Conservation (phyloP, 2,329 filamentous ascomycete genomes). For the Epichloe amarillans region DNA sequence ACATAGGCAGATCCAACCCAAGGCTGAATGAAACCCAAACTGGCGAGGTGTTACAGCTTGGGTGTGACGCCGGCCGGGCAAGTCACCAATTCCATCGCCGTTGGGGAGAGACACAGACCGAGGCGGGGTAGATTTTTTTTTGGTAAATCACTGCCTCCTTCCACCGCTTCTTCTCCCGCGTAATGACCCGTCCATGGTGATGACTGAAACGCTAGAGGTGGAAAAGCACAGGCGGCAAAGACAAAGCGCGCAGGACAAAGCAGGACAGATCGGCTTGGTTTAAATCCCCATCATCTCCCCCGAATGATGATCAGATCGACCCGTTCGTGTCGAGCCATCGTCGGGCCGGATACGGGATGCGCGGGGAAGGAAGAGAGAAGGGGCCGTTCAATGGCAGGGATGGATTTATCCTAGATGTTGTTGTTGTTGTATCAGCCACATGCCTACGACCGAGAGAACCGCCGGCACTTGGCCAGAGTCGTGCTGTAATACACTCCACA, state of each 20-base stretch:
- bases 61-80: slow-evolving; percentile 41
- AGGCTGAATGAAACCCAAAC: no score
- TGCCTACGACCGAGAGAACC: background rate
- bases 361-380: background rate
- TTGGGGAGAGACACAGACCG: no score
- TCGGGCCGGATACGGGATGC: background rate
- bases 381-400: background rate
- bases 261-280: background rate
- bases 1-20: slow-evolving; percentile 39
- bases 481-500: no score
- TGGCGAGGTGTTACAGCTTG: no score
- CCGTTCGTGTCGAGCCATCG: background rate
- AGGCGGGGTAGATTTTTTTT: slow-evolving; percentile 34
- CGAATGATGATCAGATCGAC: background rate
- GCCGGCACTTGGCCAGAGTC: background rate
- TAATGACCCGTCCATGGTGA: no score
- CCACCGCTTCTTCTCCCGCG: no score
- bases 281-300: background rate
- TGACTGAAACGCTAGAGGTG: no score
- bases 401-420: no score
- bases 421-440: background rate
- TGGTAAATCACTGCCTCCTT: background rate
- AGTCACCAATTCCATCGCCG: slow-evolving; percentile 44
- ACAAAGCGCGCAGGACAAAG: background rate
- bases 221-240: no score